Evolutionary conservation across 1,284 basidiomycete species (phyloP), one percentile per base, ranked within the genome.

Genomic region (Salmacisia buchloeana): DNA sequence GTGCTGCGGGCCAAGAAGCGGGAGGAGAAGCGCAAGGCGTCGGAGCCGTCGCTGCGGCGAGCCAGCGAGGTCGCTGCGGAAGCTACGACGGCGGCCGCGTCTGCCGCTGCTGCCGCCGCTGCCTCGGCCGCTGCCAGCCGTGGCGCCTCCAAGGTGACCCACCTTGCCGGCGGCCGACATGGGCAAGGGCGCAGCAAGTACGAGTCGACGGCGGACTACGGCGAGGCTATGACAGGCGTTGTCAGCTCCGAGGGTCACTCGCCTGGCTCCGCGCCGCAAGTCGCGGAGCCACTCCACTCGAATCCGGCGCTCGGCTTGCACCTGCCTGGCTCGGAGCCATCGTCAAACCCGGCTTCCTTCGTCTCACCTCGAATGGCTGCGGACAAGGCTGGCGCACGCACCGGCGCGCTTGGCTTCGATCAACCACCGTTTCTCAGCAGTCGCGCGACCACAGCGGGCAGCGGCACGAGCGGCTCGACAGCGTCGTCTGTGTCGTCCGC

Each of bases 1-100:
- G 63, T 76, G 23, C 66, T 70, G 2, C 69, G 74, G 2, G 64
- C 65, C 21, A 69, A 68, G 62, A 76, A 74, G 63, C 72, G 71
- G 63, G 66, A 60, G 33, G 64, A 67, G 29, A 69, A 72, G 56
- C 63, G 69, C 65, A 71, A 75, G 57, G 69, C 49, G 13, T 29
- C 49, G 2, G 49, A 54, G 31, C 10, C 9, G 6, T 27, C 21
- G 56, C n/a, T 36, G 6, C 56, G 56, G n/a, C 34, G 56, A 12
- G 33, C 36, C 18, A 9, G 33, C 15, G 56, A 58, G 15, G 56
- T 27, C 6, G 35, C 35, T 23, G 9, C 35, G 3, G 35, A 7
- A 15, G 36, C 35, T 3, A 36, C 36, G 5, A 33, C 23, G 4
- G 45, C 45, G 5, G 45, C 45, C 5, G 45, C 45, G 27, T 18